Evolutionary conservation across 2,329 filamentous ascomycete species (phyloP), one percentile per base, ranked within the genome.

Genomic region (Claviceps monticola): DNA sequence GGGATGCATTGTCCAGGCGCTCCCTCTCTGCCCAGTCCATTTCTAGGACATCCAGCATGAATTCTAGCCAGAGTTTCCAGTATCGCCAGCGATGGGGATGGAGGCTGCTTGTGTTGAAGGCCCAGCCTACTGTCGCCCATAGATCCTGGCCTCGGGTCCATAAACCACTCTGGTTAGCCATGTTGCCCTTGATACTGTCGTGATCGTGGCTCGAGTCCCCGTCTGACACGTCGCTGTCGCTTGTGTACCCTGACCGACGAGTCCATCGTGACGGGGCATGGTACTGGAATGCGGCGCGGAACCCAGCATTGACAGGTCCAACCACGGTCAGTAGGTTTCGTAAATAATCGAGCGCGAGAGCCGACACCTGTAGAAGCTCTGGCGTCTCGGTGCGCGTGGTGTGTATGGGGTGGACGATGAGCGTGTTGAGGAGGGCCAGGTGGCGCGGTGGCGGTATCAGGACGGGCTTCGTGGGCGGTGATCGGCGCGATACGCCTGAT

Each of bases 101-200:
- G 36, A 77, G 66, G 1, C 85, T 76, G 49, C 88, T 90, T 69
- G 91, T 97, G 63, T 91, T 93, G 65, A 97, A 89, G 0, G 87
- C 85, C 93, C 93, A 97, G 3, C 91, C 93, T 0, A 93, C 76
- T 0, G 87, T 79, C 43, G 82, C 78, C 88, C 93, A 98, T 60
- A 97, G 94, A 62, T 95, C 88, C 55, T 86, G 82, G 1, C 84
- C 86, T n/a, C 79, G 77, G 16, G 70, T 71, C 80, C 86, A 95
- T 1, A 96, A 56, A 34, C 84, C 83, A 44, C 80, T 74, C 14
- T 76, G 71, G 49, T 79, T 77, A 1, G 83, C 82, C 53, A 88
- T 72, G 9, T 74, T 72, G 6, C 79, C 74, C 43, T 73, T 71
- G 38, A 89, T 68, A 9, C 70, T 68, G 46, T 76, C 76, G 0